A percentile compares a stretch with the other conserved stretches of the same genome.
phyloP scores from a whole-genome alignment of 164 flowering plant species.

The Sedum album region DNA sequence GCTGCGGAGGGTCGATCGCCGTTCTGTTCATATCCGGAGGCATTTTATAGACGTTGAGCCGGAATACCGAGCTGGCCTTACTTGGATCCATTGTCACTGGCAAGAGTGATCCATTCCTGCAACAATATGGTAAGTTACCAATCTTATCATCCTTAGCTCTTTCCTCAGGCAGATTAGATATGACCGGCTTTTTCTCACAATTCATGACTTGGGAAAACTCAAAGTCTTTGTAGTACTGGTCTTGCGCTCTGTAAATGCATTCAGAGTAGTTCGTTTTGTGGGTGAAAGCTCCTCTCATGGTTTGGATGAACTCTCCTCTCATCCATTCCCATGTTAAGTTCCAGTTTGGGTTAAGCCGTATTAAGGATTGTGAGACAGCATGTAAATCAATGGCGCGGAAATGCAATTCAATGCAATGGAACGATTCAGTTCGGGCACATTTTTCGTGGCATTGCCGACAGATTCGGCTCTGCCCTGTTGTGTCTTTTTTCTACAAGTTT shows the following conservation, averaged over 20 bases:
- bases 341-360: constrained; percentile 49
- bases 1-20: constrained; percentile 52
- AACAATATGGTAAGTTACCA: constrained; percentile 62
- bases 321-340: constrained; percentile 22
- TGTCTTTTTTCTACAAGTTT: no score
- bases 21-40: constrained; percentile 70
- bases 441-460: no score
- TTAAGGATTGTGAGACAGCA: no score
- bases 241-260: constrained; percentile 56
- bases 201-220: constrained; percentile 61
- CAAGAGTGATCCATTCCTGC: constrained; percentile 52
- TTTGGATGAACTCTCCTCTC: constrained; percentile 72
- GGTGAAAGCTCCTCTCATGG: constrained; percentile 73
- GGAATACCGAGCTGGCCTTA: constrained; percentile 48
- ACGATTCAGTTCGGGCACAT: no score
- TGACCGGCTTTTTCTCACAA: constrained; percentile 52
- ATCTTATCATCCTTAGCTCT: constrained; percentile 36
- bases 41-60: constrained; percentile 47
- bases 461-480: no score
- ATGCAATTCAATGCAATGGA: no score
- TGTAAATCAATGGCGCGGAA: no score
- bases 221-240: constrained; percentile 34
- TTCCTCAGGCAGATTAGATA: constrained; percentile 51
- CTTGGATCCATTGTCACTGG: constrained; percentile 47
- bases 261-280: constrained; percentile 35